These are phyloP conservation scores for Bacidia gigantensis DNA, from an alignment of 495 filamentous ascomycete species.

Conservation along the genomic window DNA sequence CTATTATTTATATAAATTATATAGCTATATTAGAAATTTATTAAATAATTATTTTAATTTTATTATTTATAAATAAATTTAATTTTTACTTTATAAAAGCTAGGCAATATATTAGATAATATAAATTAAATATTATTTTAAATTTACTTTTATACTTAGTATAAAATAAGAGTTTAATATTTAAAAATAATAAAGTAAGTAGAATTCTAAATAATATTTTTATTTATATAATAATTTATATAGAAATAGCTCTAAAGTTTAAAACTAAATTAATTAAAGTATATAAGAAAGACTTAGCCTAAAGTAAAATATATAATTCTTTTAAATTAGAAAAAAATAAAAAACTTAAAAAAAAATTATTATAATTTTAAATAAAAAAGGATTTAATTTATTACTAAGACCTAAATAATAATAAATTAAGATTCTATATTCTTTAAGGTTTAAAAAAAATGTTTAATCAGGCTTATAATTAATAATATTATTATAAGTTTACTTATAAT, in stretches of 20 bases:
- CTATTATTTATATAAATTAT: background rate
- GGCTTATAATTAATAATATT: slow-evolving; percentile 1
- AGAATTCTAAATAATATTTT: background rate
- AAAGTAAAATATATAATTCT: background rate
- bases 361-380: background rate
- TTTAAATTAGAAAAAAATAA: background rate
- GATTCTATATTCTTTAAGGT: background rate
- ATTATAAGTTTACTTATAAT: background rate
- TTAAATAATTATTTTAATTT: background rate
- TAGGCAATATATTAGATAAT: background rate
- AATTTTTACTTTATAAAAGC: background rate
- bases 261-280: background rate
- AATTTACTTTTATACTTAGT: background rate
- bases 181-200: background rate
- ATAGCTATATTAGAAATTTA: background rate
- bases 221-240: background rate
- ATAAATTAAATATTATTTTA: background rate
- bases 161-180: background rate
- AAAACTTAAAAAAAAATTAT: background rate
- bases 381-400: slow-evolving; percentile 5
- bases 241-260: background rate
- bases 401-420: background rate
- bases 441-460: background rate
- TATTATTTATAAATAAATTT: background rate
- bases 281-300: background rate